These are phyloP conservation scores for Aspergillus fischeri DNA, from an alignment of 2,329 filamentous ascomycete genomes.

Conservation along the genomic window DNA sequence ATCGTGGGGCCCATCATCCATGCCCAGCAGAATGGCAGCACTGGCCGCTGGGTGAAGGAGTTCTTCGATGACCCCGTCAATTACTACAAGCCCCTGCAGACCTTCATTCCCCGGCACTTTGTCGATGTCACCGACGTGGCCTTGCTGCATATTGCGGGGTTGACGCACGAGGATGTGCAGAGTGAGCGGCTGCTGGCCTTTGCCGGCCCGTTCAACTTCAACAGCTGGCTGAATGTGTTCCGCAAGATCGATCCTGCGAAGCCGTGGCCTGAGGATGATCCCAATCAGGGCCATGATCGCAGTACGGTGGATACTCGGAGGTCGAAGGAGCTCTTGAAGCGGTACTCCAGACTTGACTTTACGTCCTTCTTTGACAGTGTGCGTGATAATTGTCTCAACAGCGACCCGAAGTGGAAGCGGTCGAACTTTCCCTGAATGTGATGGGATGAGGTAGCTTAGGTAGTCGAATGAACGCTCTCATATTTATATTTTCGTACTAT, in stretches of 20 bases:
- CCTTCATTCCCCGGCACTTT: neutral
- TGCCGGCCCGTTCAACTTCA: neutral
- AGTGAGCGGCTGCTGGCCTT: neutral
- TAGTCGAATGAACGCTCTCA: neutral
- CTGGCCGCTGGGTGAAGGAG: neutral
- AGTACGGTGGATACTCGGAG: neutral
- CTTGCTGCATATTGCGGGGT: neutral
- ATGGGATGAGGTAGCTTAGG: too few species aligned
- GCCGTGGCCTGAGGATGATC: neutral
- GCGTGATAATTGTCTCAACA: neutral
- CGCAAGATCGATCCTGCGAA: neutral
- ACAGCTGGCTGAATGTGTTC: neutral
- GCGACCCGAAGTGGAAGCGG: neutral
- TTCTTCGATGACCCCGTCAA: neutral
- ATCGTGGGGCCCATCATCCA: slow-evolving; percentile 18
- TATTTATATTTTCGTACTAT: neutral
- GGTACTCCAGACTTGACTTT: neutral
- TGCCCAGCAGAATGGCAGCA: neutral
- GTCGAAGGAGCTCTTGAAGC: neutral
- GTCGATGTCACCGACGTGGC: neutral
- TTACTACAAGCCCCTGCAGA: neutral
- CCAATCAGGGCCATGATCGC: neutral
- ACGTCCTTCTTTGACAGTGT: neutral
- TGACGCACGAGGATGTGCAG: neutral
- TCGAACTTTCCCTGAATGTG: neutral